phyloP scores from a whole-genome alignment of 768 basidiomycete genomes.

The Lactarius akahatsu region DNA sequence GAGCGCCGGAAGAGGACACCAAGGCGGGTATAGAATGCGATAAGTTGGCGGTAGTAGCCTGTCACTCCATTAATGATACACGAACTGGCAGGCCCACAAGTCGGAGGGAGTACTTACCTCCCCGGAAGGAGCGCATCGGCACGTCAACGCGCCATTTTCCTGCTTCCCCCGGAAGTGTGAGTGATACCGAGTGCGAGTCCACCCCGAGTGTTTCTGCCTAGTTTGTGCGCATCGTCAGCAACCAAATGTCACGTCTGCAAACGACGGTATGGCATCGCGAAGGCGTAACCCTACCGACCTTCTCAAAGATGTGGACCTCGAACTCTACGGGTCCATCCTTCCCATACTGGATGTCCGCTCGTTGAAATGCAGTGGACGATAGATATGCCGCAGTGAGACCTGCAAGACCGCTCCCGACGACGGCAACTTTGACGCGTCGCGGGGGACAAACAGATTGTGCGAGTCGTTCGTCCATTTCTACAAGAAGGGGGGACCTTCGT shows the following conservation, averaged over 20 bases:
- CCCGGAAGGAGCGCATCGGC: conserved; percentile 81
- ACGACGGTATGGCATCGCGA: too few species aligned
- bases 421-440: conserved; percentile 53
- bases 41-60: conserved; percentile 75
- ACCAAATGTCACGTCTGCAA: background rate
- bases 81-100: background rate
- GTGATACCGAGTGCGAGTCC: conserved; percentile 60
- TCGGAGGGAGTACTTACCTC: conserved; percentile 46
- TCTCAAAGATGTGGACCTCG: conserved; percentile 75
- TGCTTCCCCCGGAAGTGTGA: conserved; percentile 39
- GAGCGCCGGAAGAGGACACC: conserved; percentile 54
- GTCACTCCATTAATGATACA: background rate
- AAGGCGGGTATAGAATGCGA: conserved; percentile 60
- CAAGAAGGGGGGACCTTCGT: background rate
- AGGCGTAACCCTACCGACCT: conserved; percentile 44
- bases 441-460: background rate
- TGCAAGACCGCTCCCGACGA: conserved; percentile 72
- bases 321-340: conserved; percentile 43
- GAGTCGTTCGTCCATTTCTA: background rate
- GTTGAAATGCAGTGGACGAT: conserved; percentile 39
- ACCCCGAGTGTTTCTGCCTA: conserved; percentile 62
- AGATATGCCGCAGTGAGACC: conserved; percentile 69
- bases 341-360: conserved; percentile 14
- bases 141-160: conserved; percentile 64
- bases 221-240: background rate